Conservation (phyloP, 345 rosid species). For the Boechera divaricarpa region DNA sequence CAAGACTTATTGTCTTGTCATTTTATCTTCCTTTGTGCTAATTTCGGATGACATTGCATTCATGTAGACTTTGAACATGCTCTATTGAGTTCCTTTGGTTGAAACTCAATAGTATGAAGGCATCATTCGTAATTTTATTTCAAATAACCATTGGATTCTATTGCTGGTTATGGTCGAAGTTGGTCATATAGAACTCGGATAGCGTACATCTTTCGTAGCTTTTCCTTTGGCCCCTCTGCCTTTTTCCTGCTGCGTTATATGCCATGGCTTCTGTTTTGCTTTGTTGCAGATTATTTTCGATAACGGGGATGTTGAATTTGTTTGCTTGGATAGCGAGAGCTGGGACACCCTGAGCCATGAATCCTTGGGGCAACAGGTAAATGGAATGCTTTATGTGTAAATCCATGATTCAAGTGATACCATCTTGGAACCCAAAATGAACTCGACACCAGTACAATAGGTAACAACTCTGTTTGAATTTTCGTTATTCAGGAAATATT, state of each 20-base stretch:
- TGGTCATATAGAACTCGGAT: slow-evolving; percentile 1
- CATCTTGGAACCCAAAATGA: slow-evolving; percentile 19
- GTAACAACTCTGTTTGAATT: slow-evolving; percentile 26
- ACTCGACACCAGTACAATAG: slow-evolving; percentile 22
- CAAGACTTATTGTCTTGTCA: neutral
- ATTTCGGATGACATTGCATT: slow-evolving; percentile 12
- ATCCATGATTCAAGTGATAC: slow-evolving; percentile 21
- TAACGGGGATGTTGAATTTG: slow-evolving; percentile 55
- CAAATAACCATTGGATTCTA: neutral
- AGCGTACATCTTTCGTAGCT: slow-evolving; percentile 12
- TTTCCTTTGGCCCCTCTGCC: slow-evolving; percentile 7
- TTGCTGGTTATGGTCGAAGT: slow-evolving; percentile 12
- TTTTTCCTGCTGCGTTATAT: neutral
- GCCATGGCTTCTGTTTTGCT: slow-evolving; percentile 14
- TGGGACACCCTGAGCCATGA: slow-evolving; percentile 53
- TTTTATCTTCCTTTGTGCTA: neutral
- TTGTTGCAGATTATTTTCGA: slow-evolving; percentile 57
- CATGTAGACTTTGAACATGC: slow-evolving; percentile 6
- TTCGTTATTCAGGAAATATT: slow-evolving; percentile 37
- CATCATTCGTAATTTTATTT: slow-evolving; percentile 13
- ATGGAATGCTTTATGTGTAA: slow-evolving; percentile 13
- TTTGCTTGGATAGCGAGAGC: slow-evolving; percentile 59
- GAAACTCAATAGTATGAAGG: slow-evolving; percentile 8
- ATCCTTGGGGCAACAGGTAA: slow-evolving; percentile 54
- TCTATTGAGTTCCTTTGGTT: slow-evolving; percentile 17